These are phyloP conservation scores for Friedmanniomyces simplex DNA, from an alignment of 495 filamentous ascomycete genomes.

Conservation along the genomic window DNA sequence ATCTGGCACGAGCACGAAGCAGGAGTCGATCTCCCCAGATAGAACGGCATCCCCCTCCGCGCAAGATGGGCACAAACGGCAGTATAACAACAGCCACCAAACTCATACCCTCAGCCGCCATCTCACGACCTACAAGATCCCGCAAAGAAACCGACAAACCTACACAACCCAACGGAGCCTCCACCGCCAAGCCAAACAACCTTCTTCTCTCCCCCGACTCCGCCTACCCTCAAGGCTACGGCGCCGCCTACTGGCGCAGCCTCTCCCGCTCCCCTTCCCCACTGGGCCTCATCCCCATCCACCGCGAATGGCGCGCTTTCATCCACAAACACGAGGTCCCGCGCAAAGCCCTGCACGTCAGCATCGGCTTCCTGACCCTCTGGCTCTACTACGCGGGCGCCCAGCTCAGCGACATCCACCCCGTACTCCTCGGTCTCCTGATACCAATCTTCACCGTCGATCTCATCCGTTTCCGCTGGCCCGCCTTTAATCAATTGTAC, in stretches of 20 bases:
- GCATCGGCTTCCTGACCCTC: constrained; percentile 87
- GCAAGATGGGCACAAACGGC: neutral
- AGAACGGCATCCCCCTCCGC: constrained; percentile 8
- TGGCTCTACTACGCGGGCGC: constrained; percentile 68
- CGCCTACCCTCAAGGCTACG: constrained; percentile 25
- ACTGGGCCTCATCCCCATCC: constrained; percentile 89
- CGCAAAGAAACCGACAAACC: neutral
- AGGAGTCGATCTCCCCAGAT: constrained; percentile 27
- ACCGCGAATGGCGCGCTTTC: constrained; percentile 60
- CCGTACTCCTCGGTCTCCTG: constrained; percentile 67
- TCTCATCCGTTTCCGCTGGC: constrained; percentile 66
- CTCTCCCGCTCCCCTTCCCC: constrained; percentile 83
- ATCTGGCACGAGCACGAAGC: constrained; percentile 26
- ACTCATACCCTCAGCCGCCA: constrained; percentile 12
- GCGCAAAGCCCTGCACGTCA: constrained; percentile 72
- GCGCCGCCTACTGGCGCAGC: constrained; percentile 56
- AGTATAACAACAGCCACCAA: constrained; percentile 13
- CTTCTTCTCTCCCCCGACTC: constrained; percentile 61
- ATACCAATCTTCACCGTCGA: constrained; percentile 85
- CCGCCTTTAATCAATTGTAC: constrained; percentile 76
- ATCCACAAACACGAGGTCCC: constrained; percentile 68
- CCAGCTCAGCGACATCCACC: constrained; percentile 64
- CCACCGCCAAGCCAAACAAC: constrained; percentile 33
- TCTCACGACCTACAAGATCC: neutral
- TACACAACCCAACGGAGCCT: too few relatives aligned